phyloP scores from a whole-genome alignment of 108 stramenopile species.

The Cyclotella cryptica region DNA sequence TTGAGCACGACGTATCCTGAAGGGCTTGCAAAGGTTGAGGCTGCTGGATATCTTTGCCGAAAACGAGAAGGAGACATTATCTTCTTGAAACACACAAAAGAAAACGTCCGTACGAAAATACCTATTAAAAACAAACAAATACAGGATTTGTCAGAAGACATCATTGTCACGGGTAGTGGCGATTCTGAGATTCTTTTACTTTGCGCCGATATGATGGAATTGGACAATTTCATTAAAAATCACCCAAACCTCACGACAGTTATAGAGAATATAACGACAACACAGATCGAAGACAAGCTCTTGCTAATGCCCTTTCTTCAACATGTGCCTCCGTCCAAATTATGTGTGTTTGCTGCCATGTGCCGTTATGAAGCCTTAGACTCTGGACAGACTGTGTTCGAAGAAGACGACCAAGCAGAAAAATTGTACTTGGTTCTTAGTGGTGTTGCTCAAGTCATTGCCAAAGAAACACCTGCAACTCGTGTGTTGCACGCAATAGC shows the following conservation, averaged over 20 bases:
- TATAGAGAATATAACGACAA: conserved; percentile 35
- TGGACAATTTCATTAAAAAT: conserved; percentile 40
- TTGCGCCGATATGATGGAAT: conserved; percentile 34
- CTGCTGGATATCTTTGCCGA: conserved; percentile 56
- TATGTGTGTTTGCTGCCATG: conserved; percentile 58
- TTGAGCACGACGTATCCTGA: conserved; percentile 47
- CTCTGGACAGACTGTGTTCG: conserved; percentile 45
- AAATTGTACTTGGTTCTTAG: conserved; percentile 63
- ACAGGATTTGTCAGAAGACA: conserved; percentile 42
- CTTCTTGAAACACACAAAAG: conserved; percentile 44
- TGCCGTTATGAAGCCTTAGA: conserved; percentile 64
- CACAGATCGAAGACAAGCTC: conserved; percentile 52
- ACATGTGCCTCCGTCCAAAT: conserved; percentile 44
- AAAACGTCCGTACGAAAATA: conserved; percentile 41
- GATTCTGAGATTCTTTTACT: conserved; percentile 31
- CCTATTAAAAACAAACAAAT: conserved; percentile 35
- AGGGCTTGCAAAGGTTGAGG: conserved; percentile 38
- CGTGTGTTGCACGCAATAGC: not conserved
- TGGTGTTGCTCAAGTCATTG: conserved; percentile 52
- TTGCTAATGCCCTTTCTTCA: conserved; percentile 52
- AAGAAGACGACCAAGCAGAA: conserved; percentile 55
- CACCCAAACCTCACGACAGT: conserved; percentile 42
- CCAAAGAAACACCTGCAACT: conserved; percentile 16
- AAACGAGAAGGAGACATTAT: conserved; percentile 60
- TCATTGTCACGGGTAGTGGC: conserved; percentile 36